Evolutionary conservation across 2,329 filamentous ascomycete genomes (phyloP).

Genomic region (Claviceps purpurea): DNA sequence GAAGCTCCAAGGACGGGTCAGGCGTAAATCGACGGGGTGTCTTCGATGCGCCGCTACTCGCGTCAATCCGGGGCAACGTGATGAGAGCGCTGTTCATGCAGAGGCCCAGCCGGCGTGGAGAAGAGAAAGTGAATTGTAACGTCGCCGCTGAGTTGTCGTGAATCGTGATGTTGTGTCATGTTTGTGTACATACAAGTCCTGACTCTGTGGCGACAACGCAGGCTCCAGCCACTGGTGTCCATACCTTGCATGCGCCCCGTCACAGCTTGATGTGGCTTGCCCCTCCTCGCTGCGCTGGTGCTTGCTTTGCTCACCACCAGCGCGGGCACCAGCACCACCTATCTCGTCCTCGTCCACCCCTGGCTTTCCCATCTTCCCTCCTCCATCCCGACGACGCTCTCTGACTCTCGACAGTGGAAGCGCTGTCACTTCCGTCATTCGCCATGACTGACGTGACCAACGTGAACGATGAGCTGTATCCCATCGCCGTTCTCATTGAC

Average conservation of each 20-base stretch:
- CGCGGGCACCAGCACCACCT: not conserved
- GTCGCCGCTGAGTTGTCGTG: too few species aligned
- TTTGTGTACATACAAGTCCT: too few species aligned
- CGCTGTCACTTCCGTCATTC: constrained; percentile 26
- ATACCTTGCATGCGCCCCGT: not conserved
- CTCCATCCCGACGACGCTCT: constrained; percentile 4
- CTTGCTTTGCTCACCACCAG: not conserved
- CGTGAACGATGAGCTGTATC: constrained; percentile 97
- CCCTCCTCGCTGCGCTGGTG: not conserved
- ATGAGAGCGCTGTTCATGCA: too few species aligned
- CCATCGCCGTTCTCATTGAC: constrained; percentile 98
- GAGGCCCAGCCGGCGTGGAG: too few species aligned
- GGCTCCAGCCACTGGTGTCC: not conserved
- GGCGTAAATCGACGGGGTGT: too few species aligned
- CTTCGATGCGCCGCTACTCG: too few species aligned
- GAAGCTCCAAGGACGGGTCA: too few species aligned
- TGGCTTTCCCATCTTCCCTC: constrained; percentile 3
- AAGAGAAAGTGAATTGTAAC: too few species aligned
- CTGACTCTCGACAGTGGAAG: constrained; percentile 13
- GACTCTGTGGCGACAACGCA: too few species aligned
- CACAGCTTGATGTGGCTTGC: not conserved
- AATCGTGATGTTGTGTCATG: too few species aligned
- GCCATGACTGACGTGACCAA: constrained; percentile 80
- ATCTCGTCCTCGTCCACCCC: constrained; percentile 1
- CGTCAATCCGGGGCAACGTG: too few species aligned